Evolutionary conservation across 768 basidiomycete genomes (phyloP).

Genomic region (Ramaria sp.): DNA sequence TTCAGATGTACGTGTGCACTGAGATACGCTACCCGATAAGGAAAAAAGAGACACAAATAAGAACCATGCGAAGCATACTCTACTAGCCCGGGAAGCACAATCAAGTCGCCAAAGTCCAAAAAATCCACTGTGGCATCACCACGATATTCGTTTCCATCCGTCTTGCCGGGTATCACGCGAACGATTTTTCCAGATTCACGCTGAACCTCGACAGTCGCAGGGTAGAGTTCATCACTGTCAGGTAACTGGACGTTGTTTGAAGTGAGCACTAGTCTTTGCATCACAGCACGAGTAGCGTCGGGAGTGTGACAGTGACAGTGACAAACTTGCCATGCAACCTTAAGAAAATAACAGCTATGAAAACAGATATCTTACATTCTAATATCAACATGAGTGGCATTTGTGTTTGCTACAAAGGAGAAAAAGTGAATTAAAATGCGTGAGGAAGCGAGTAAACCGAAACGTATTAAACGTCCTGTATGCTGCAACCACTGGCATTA

Average conservation of each 20-base stretch:
- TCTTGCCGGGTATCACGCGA: conserved; percentile 29
- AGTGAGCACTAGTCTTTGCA: conserved; percentile 29
- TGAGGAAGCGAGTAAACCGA: too few relatives aligned
- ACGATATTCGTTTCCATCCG: conserved; percentile 21
- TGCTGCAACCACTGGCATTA: too few relatives aligned
- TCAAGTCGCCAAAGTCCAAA: conserved; percentile 48
- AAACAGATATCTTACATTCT: too few relatives aligned
- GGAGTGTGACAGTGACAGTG: too few relatives aligned
- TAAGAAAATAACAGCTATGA: too few relatives aligned
- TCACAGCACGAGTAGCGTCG: too few relatives aligned
- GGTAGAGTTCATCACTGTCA: conserved; percentile 31
- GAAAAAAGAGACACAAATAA: conserved; percentile 4
- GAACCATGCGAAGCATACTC: conserved; percentile 49
- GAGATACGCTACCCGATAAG: background rate
- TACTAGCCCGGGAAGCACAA: conserved; percentile 68
- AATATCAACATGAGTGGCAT: too few relatives aligned
- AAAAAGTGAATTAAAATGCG: too few relatives aligned
- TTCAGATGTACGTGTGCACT: conserved; percentile 91
- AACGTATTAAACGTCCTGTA: too few relatives aligned
- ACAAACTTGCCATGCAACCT: too few relatives aligned
- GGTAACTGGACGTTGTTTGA: conserved; percentile 49
- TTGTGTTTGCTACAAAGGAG: too few relatives aligned
- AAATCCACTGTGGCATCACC: conserved; percentile 22
- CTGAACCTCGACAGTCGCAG: conserved; percentile 48
- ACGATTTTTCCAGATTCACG: conserved; percentile 47